Percentiles rank a stretch among this genome's conserved stretches.
Conservation (phyloP, 164 flowering plant genomes). For the Buxus sempervirens region DNA sequence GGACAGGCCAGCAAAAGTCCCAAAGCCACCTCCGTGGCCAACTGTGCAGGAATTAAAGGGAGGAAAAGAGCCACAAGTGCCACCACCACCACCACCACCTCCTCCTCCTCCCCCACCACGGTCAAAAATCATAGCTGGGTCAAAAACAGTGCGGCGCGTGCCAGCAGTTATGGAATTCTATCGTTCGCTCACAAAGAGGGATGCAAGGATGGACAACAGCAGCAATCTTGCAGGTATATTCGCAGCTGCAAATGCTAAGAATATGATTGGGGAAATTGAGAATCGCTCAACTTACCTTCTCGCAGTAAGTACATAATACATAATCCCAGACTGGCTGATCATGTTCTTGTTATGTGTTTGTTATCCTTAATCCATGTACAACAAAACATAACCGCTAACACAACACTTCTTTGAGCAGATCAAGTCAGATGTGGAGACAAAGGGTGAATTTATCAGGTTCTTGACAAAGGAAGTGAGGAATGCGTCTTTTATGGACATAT, state of each 20-base stretch:
- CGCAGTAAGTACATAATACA: conserved; percentile 46
- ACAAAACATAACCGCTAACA: background rate
- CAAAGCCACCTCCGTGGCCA: conserved; percentile 44
- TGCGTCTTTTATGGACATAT: background rate
- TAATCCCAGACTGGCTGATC: too few species aligned
- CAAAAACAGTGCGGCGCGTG: conserved; percentile 48
- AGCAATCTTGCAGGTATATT: conserved; percentile 23
- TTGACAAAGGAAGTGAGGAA: background rate
- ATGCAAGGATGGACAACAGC: conserved; percentile 33
- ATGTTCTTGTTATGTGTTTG: background rate
- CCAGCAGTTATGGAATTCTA: conserved; percentile 76
- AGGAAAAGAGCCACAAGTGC: conserved; percentile 9
- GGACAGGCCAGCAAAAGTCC: conserved; percentile 21
- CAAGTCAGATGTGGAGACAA: conserved; percentile 12
- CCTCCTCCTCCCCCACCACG: conserved; percentile 59
- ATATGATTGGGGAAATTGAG: conserved; percentile 90
- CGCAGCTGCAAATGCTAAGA: conserved; percentile 27
- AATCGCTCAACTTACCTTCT: conserved; percentile 65
- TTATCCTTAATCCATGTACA: background rate
- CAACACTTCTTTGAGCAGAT: conserved; percentile 17
- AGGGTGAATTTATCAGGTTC: background rate
- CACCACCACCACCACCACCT: conserved; percentile 17
- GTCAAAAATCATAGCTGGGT: conserved; percentile 29
- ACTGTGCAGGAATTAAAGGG: conserved; percentile 20
- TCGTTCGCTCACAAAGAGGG: conserved; percentile 52